phyloP scores from a whole-genome alignment of 2,329 filamentous ascomycete genomes.

The Gaeumannomyces tritici region DNA sequence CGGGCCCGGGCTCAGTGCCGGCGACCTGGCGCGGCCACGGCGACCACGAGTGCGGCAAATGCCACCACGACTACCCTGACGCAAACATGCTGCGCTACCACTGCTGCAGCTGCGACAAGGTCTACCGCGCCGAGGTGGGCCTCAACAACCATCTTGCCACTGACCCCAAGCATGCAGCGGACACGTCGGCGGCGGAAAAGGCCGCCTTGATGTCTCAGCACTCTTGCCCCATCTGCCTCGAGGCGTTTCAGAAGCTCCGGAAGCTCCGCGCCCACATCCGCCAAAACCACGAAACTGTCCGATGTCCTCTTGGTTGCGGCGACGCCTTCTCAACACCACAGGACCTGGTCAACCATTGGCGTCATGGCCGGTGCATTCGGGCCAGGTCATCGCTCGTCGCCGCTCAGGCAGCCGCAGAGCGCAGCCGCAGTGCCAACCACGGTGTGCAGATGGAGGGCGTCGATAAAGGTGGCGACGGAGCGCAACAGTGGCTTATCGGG shows the following conservation, averaged over 20 bases:
- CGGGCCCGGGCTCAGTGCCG: too few species aligned
- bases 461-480: not conserved
- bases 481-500: not conserved
- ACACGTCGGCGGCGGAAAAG: not conserved
- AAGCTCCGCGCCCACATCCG: not conserved
- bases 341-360: not conserved
- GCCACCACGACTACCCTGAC: not conserved
- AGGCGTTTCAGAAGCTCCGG: not conserved
- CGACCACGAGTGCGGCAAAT: not conserved
- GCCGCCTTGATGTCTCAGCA: not conserved
- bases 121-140: not conserved
- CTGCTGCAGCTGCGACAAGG: not conserved
- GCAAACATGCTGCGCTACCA: not conserved
- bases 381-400: too few species aligned
- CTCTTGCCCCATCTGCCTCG: not conserved
- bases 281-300: not conserved
- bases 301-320: not conserved
- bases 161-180: not conserved
- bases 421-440: not conserved
- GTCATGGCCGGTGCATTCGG: not conserved
- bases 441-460: not conserved
- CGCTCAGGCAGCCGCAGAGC: not conserved
- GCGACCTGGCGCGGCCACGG: not conserved
- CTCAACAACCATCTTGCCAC: not conserved
- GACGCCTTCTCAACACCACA: not conserved